These are phyloP conservation scores for Kluyveromyces aestuarii DNA, from an alignment of 805 yeast genomes.

Conservation along the genomic window DNA sequence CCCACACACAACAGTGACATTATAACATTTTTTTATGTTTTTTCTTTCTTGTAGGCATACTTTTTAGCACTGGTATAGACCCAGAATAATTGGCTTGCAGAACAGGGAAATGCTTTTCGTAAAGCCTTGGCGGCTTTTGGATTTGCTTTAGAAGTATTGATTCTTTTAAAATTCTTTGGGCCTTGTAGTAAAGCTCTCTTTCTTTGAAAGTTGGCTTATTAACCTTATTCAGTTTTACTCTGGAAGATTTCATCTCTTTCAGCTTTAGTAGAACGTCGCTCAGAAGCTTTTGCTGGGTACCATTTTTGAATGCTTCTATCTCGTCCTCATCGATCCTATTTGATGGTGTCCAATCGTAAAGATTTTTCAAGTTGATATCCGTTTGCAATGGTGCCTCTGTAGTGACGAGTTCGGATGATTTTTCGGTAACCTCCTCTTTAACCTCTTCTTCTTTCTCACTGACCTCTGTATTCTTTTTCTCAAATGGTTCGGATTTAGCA, in stretches of 20 bases:
- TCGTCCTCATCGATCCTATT: slow-evolving; percentile 44
- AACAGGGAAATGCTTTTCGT: slow-evolving; percentile 47
- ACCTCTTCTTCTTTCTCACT: slow-evolving; percentile 3
- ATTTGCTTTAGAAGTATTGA: slow-evolving; percentile 32
- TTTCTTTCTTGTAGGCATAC: slow-evolving; percentile 23
- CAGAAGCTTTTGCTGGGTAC: slow-evolving; percentile 35
- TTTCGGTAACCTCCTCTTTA: slow-evolving; percentile 5
- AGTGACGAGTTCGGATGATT: background rate
- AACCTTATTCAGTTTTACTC: slow-evolving; percentile 27
- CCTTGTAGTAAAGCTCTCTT: slow-evolving; percentile 32
- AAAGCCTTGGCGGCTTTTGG: slow-evolving; percentile 22
- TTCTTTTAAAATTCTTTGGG: slow-evolving; percentile 38
- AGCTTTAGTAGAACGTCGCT: slow-evolving; percentile 39
- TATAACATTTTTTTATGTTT: slow-evolving; percentile 14
- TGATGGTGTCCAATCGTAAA: slow-evolving; percentile 43
- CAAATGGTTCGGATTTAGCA: background rate
- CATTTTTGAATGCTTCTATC: slow-evolving; percentile 36
- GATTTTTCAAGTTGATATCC: slow-evolving; percentile 30
- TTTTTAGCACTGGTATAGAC: slow-evolving; percentile 53
- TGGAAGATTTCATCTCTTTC: slow-evolving; percentile 39
- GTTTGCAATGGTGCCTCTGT: slow-evolving; percentile 1
- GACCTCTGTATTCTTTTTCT: background rate
- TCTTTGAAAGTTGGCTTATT: slow-evolving; percentile 37
- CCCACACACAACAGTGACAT: background rate
- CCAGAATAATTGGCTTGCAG: slow-evolving; percentile 70